Base-by-base conservation (phyloP, 495 filamentous ascomycete species). In the Aspergillus avenaceus region DNA sequence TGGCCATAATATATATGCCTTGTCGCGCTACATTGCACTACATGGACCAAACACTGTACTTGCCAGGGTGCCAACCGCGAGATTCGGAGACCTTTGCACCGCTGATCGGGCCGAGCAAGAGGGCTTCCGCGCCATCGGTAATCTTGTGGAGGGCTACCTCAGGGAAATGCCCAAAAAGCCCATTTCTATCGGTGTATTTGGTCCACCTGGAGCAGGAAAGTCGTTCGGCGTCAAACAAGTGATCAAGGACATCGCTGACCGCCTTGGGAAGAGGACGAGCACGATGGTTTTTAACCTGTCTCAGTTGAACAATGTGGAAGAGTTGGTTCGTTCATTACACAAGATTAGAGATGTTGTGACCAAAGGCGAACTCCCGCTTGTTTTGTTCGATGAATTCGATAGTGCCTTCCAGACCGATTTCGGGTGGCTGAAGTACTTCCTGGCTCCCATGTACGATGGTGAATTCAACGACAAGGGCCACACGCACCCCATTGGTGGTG, bases 341-440 rank as follows among this genome's bases (percentile, higher is more conserved):
- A 16, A 16, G 11, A 24, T 51, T 12, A 26, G 49, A 1, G 49
- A 51, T 19, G 28, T 12, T 12, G n/a, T 51, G 1, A 36, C 40
- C 0, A 13, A 13, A n/a, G 34, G 34, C 11, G 19, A 36, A 37
- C 36, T 37, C 8, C 49, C 40, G 4, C 6, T 51, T 18, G 49
- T 38, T 5, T n/a, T 51, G 0, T 51, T 44, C 22, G 40, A 51
- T 31, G 49, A 51, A 31, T 51, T 51, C 22, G 49, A 51, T 26
- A 28, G 16, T 11, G 9, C 27, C 4, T 45, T 50, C 24, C 28
- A 27, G 3, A 44, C 7, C 13, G 18, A 34, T 14, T 25, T 44
- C 8, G 49, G 49, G 12, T 51, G 49, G 49, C 49, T 51, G 5
- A 22, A 28, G 26, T 51, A 51, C 22, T 45, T 51, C 23, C 49